Conservation (phyloP, 2,329 filamentous ascomycete genomes). For the Alternaria sp. region DNA sequence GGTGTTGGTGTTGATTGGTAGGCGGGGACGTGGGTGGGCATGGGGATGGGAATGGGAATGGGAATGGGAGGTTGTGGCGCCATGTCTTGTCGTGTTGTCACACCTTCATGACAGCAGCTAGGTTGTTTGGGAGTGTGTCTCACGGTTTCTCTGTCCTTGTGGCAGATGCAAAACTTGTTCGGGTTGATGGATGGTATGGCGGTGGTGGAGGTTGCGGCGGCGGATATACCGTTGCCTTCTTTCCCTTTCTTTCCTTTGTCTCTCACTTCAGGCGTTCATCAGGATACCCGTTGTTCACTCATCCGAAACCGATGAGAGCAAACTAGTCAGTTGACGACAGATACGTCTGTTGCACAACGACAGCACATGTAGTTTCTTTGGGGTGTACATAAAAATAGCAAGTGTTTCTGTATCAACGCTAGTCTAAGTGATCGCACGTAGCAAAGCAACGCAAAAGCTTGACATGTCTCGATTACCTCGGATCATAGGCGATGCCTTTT, state of each 20-base stretch:
- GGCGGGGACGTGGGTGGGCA: background rate
- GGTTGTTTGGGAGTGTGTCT: background rate
- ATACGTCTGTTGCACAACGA: background rate
- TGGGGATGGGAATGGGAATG: background rate
- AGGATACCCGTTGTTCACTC: background rate
- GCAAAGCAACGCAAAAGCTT: too few species aligned
- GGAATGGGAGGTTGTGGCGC: background rate
- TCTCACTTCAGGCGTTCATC: background rate
- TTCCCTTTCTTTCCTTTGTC: background rate
- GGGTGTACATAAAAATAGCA: background rate
- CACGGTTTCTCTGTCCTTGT: rapidly evolving
- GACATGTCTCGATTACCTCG: too few species aligned
- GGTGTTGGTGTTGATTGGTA: conserved; percentile 11
- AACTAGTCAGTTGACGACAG: background rate
- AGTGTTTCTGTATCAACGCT: background rate
- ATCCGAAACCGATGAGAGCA: rapidly evolving
- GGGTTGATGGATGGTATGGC: background rate
- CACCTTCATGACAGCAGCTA: background rate
- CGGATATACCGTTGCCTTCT: background rate
- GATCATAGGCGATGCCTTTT: too few species aligned
- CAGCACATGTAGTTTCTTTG: background rate
- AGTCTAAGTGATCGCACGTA: too few species aligned
- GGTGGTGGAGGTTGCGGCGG: background rate
- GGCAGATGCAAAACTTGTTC: background rate
- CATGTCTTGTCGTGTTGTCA: background rate